Evolutionary conservation across 441 rosid genomes (phyloP), one percentile per base, ranked within the genome.

Genomic region (Geranium incanum): DNA sequence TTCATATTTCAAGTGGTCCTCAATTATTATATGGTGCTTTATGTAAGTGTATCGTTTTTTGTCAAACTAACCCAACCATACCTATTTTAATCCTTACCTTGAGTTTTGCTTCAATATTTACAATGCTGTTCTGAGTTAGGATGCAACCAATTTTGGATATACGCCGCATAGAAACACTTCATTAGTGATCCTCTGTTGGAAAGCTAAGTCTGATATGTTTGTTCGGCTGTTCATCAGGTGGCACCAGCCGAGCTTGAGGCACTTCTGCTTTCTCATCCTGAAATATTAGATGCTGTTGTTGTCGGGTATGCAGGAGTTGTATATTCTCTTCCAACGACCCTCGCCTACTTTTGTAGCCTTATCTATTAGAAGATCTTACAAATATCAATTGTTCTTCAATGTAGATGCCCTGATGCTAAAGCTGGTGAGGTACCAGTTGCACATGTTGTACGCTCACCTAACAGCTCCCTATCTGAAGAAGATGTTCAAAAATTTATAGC

Each of bases 181-280:
- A 55, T 16, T 55, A 4, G 0, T 55, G 21, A 15, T 55, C 62
- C 62, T 55, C 19, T 16, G 7, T 15, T n/a, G 19, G 62, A 55
- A 5, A 55, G 16, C 16, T 55, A 55, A 50, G 11, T 52, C 15
- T 66, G 15, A 67, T 65, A 5, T 60, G 50, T 68, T 21, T 68
- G 63, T 36, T 63, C 3, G 45, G 23, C 66, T 62, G 12, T 21
- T 11, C 52, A 65, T 60, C 55, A 94, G 97, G 88, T 94, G 80
- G 99, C 99, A 63, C 99, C 99, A 36, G 99, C 97, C 18, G 97
- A 94, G 81, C 88, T 94, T 68, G 97, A 94, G 86, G 99, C 89
- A 60, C 82, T 94, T n/a, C 96, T 94, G 72, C 88, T 92, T 75
- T 86, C 99, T 48, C 97, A 92, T 76, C 86, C 94, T 4, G 85